Evolutionary conservation across 108 stramenopile species (phyloP), one percentile per base, ranked within the genome.

Genomic region (Skeletonema menzelii): DNA sequence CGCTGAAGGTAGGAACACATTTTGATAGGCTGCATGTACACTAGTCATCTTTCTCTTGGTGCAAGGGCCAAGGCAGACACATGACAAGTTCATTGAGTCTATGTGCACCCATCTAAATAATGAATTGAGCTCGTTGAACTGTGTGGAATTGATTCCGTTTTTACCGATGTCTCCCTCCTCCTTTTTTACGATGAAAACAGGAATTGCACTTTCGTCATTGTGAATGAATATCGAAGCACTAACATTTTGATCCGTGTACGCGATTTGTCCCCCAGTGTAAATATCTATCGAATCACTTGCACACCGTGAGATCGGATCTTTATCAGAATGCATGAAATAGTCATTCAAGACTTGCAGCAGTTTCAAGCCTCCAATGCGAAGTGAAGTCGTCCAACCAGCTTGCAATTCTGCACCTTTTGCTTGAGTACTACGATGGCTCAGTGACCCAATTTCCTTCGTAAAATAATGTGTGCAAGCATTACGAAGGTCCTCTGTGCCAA

Each of bases 61-160:
- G 7, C 14, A 28, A 32, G 59, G 67, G 37, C 83, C 77, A 34
- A 89, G n/a, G 68, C 87, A 90, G 38, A 88, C 59, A 47, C 85
- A 85, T 4, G 89, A 86, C 19, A 90, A 81, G 27, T 83, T 44
- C 15, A 73, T 75, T 6, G 62, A 68, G 27, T 80, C 67, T 31
- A 90, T 63, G 20, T 80, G 65, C 35, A 70, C 62, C 61, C 81
- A 75, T 28, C 76, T 28, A 66, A 76, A 28, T 31, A 44, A 32
- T 32, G 31, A 67, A 30, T 15, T 42, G 40, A 15, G 15, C 5
- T 34, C 46, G 55, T 58, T 35, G 30, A 14, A 22, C 35, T 37
- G 6, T 35, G 63, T 27, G 49, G 27, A 37, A 19, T 27, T 8
- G 63, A 47, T 19, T 32, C 20, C 4, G 17, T 35, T 14, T 35